phyloP scores from a whole-genome alignment of 306 rosid species.

The Carpinus fangiana region DNA sequence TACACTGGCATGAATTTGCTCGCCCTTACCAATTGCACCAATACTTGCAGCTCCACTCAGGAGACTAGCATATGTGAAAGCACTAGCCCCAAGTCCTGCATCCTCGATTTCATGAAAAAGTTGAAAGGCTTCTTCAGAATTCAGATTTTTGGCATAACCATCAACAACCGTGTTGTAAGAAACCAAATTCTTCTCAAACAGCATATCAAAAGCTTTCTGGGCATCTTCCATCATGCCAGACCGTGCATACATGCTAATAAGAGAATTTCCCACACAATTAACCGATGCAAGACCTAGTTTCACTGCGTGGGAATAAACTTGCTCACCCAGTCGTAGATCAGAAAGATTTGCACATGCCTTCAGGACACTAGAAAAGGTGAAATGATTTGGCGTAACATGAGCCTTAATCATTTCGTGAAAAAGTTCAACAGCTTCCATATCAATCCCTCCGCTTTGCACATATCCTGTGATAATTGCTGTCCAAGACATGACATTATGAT shows the following conservation, averaged over 20 bases:
- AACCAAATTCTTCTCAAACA: conserved; percentile 54
- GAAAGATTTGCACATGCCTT: conserved; percentile 59
- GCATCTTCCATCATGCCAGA: conserved; percentile 61
- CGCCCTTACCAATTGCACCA: conserved; percentile 55
- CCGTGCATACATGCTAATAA: conserved; percentile 57
- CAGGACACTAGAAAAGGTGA: conserved; percentile 51
- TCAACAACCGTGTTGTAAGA: conserved; percentile 32
- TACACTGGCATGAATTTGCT: conserved; percentile 54
- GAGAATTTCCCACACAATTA: conserved; percentile 60
- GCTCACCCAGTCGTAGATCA: conserved; percentile 41
- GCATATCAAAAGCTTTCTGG: conserved; percentile 45
- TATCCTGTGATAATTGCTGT: conserved; percentile 54
- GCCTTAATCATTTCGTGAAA: conserved; percentile 43
- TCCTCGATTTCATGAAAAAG: conserved; percentile 36
- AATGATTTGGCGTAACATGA: conserved; percentile 51
- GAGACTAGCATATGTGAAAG: conserved; percentile 62
- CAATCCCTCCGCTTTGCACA: conserved; percentile 39
- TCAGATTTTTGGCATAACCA: conserved; percentile 31
- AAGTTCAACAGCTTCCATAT: conserved; percentile 44
- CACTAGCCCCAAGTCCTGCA: conserved; percentile 40
- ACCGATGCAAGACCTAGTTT: conserved; percentile 44
- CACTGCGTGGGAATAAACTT: conserved; percentile 44
- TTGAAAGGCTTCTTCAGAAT: conserved; percentile 37
- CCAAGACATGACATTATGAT: conserved; percentile 64
- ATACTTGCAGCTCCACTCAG: conserved; percentile 66